These are phyloP conservation scores for Glaciozyma martinii DNA, from an alignment of 768 basidiomycete species.

Conservation along the genomic window DNA sequence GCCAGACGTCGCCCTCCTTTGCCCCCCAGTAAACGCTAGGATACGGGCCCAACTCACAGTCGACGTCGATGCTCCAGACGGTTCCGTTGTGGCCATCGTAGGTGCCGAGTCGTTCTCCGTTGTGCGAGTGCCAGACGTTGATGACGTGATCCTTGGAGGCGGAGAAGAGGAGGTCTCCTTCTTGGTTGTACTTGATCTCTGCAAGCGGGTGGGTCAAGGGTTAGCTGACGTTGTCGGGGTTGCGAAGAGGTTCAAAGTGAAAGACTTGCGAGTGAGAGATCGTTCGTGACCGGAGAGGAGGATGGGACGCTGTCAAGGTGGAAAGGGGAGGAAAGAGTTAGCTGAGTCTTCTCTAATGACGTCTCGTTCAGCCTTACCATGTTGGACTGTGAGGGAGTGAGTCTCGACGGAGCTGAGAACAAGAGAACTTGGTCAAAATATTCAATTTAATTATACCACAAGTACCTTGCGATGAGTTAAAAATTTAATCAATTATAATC, in stretches of 20 bases:
- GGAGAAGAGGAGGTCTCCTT: slow-evolving; percentile 91
- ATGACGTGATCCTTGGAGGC: slow-evolving; percentile 91
- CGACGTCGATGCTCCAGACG: slow-evolving; percentile 93
- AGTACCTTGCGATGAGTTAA: too few relatives aligned
- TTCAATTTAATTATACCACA: too few relatives aligned
- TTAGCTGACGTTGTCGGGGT: not conserved
- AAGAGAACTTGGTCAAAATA: too few relatives aligned
- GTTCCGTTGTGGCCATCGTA: slow-evolving; percentile 93
- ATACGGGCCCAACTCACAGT: too few relatives aligned
- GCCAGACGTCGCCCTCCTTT: too few relatives aligned
- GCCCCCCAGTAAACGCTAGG: not conserved
- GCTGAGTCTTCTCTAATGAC: not conserved
- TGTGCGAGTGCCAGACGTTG: slow-evolving; percentile 89
- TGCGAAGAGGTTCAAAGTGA: not conserved
- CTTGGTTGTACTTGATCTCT: slow-evolving; percentile 88
- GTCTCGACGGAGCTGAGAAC: too few relatives aligned
- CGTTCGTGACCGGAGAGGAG: slow-evolving; percentile 78
- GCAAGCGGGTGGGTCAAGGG: slow-evolving; percentile 53
- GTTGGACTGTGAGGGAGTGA: too few relatives aligned
- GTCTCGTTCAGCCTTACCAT: not conserved
- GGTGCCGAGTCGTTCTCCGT: slow-evolving; percentile 93
- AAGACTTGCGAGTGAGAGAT: slow-evolving; percentile 55
- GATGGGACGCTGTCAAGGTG: slow-evolving; percentile 29
- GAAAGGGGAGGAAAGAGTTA: not conserved
- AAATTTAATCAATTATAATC: too few relatives aligned